phyloP scores from a whole-genome alignment of 148 eudicot species.

The Silene latifolia region DNA sequence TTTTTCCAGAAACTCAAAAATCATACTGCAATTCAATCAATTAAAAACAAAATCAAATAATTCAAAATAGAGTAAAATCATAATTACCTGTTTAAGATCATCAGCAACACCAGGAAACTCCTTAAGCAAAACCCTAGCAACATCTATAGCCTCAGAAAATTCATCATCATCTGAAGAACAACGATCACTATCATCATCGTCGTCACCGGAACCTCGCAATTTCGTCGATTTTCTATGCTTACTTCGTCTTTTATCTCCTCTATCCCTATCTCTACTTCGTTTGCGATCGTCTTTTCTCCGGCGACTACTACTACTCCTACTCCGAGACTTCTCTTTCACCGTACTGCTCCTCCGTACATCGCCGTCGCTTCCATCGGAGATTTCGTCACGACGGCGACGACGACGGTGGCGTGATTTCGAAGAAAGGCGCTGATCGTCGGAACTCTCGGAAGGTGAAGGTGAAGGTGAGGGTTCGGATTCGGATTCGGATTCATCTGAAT shows the following conservation, averaged over 20 bases:
- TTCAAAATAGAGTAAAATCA: background rate
- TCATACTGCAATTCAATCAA: background rate
- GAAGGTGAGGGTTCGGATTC: conserved; percentile 11
- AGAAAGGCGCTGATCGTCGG: conserved; percentile 12
- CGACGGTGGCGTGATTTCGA: conserved; percentile 21
- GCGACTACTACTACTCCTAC: conserved; percentile 7
- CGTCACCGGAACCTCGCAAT: conserved; percentile 23
- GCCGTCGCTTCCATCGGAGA: background rate
- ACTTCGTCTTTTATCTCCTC: conserved; percentile 27
- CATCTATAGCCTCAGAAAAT: conserved; percentile 33
- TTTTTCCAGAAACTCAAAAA: background rate
- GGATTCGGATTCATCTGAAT: background rate
- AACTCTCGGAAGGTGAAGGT: conserved; percentile 10
- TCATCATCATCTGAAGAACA: conserved; percentile 22
- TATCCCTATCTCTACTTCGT: conserved; percentile 28
- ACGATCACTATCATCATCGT: conserved; percentile 41
- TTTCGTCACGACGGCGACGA: background rate
- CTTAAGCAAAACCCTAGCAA: conserved; percentile 44
- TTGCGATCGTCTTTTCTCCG: conserved; percentile 22
- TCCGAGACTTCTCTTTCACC: conserved; percentile 27
- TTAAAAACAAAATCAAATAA: too few relatives aligned
- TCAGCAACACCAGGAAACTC: conserved; percentile 73
- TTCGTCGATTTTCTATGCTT: conserved; percentile 32
- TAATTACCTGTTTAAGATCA: conserved; percentile 54
- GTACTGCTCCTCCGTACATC: conserved; percentile 16